A percentile compares a stretch with the other conserved stretches of the same genome.
phyloP scores from a whole-genome alignment of 2,329 filamentous ascomycete species.

The Coleophoma eucalyptorum region DNA sequence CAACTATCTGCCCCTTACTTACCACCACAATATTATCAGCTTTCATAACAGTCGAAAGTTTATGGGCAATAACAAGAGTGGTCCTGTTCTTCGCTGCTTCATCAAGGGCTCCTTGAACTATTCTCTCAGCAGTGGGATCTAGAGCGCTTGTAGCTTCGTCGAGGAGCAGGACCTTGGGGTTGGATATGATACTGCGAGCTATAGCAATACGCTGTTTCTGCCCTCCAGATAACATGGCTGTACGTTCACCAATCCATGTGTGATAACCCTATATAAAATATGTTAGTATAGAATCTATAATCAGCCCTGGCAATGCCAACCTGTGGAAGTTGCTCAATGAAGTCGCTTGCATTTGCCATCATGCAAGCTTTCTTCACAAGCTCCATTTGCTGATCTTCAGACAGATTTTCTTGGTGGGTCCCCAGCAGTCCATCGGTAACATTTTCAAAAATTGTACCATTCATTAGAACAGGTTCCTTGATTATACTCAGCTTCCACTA shows the following conservation, averaged over 20 bases:
- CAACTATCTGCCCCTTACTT: constrained; percentile 74
- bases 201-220: constrained; percentile 95
- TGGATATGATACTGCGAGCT: constrained; percentile 79
- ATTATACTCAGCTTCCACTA: no score
- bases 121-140: constrained; percentile 86
- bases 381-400: constrained; percentile 62
- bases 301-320: no score
- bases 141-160: constrained; percentile 90
- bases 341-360: constrained; percentile 89
- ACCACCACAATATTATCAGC: constrained; percentile 95
- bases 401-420: constrained; percentile 64
- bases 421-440: constrained; percentile 86
- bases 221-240: constrained; percentile 83
- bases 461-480: constrained; percentile 64
- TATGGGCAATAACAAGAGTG: constrained; percentile 90
- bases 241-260: constrained; percentile 86
- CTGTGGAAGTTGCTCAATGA: constrained; percentile 73
- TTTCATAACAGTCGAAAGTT: constrained; percentile 84
- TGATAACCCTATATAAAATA: constrained; percentile 89
- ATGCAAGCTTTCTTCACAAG: constrained; percentile 75
- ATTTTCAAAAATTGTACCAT: constrained; percentile 75
- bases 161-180: constrained; percentile 82
- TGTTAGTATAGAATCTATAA: no score
- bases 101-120: constrained; percentile 86
- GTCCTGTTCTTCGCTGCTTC: constrained; percentile 78